phyloP scores from a whole-genome alignment of 2,329 filamentous ascomycete species.

The Teratosphaeria viscida region DNA sequence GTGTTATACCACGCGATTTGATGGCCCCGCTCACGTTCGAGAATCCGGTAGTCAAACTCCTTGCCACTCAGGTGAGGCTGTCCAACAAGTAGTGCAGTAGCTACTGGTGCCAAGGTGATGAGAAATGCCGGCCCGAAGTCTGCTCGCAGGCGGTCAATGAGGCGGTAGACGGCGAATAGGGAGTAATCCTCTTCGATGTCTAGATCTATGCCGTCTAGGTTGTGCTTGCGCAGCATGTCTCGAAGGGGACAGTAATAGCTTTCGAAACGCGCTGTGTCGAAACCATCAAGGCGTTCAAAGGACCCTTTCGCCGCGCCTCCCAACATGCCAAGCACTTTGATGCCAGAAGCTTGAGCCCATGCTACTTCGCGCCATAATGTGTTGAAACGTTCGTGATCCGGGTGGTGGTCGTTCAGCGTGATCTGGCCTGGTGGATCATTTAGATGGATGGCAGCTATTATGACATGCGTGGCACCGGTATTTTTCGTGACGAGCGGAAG shows the following conservation, averaged over 20 bases:
- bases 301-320: constrained; percentile 74
- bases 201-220: constrained; percentile 61
- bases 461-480: constrained; percentile 66
- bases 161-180: constrained; percentile 48
- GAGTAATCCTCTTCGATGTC: constrained; percentile 72
- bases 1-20: constrained; percentile 79
- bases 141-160: constrained; percentile 38
- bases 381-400: constrained; percentile 51
- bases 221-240: constrained; percentile 50
- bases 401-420: constrained; percentile 70
- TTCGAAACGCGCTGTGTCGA: constrained; percentile 56
- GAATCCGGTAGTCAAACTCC: constrained; percentile 60
- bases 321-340: constrained; percentile 78
- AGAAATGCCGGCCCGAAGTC: constrained; percentile 64
- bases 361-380: constrained; percentile 70
- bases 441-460: constrained; percentile 77
- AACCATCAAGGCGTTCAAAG: constrained; percentile 50
- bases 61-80: constrained; percentile 57
- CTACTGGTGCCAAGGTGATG: constrained; percentile 73
- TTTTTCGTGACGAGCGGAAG: constrained; percentile 50
- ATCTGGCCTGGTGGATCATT: constrained; percentile 57
- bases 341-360: constrained; percentile 58
- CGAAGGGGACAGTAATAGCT: constrained; percentile 60
- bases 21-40: constrained; percentile 56
- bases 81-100: constrained; percentile 54